Conservation (phyloP, 202 grass and related monocot species). For the Hordeum pubiflorum region DNA sequence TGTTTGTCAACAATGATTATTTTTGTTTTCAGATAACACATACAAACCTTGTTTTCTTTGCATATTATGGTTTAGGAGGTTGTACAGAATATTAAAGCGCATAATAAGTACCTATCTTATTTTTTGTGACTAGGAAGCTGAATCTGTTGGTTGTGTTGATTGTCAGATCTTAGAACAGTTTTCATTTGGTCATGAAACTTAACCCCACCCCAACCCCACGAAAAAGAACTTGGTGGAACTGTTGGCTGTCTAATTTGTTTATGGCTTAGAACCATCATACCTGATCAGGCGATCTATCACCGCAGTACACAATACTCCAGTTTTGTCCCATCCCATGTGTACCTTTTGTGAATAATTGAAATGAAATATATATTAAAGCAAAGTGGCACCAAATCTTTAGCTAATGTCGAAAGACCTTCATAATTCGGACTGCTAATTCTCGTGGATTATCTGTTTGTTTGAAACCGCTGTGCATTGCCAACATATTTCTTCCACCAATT, state of each 20-base stretch:
- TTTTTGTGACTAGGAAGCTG: not conserved
- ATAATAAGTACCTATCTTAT: not conserved
- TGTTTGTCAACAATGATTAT: not conserved
- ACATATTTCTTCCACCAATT: not conserved
- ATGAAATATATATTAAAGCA: not conserved
- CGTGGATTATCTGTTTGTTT: not conserved
- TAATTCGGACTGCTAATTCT: not conserved
- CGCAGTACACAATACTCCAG: not conserved
- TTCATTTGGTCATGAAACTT: not conserved
- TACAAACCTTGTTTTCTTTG: not conserved
- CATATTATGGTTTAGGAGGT: not conserved
- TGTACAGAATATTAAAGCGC: not conserved
- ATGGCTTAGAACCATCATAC: not conserved
- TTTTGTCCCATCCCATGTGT: not conserved
- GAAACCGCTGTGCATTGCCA: not conserved
- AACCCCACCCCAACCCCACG: not conserved
- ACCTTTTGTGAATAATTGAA: not conserved
- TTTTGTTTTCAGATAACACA: not conserved
- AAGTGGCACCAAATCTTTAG: not conserved
- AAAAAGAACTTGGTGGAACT: not conserved
- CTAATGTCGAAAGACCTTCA: not conserved
- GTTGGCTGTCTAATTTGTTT: not conserved
- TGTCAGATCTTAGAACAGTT: not conserved
- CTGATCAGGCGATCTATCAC: not conserved
- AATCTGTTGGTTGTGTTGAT: not conserved